A percentile compares a stretch with the other conserved stretches of the same genome.
Conservation (phyloP, 2,329 filamentous ascomycete genomes). For the Epichloe bromicola region DNA sequence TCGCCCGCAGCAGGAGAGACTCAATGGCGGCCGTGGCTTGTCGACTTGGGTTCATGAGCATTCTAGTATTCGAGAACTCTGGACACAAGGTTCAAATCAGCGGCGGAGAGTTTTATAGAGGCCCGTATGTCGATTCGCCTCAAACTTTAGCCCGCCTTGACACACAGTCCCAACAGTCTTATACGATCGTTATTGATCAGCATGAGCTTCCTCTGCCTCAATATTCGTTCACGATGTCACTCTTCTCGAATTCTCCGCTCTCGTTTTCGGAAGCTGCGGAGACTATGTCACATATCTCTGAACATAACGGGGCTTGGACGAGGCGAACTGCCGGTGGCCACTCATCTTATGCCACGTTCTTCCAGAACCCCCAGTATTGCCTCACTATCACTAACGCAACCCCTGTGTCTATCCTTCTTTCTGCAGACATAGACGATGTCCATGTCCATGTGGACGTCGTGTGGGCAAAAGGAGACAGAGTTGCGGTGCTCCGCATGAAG, state of each 20-base stretch:
- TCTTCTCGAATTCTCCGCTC: conserved; percentile 57
- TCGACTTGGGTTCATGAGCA: conserved; percentile 69
- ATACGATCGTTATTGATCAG: conserved; percentile 59
- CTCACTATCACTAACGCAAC: conserved; percentile 45
- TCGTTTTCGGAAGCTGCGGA: conserved; percentile 48
- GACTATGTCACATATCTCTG: conserved; percentile 43
- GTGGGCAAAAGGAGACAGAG: conserved; percentile 60
- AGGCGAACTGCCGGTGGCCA: conserved; percentile 74
- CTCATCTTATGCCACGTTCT: conserved; percentile 60
- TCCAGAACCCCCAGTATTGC: conserved; percentile 78
- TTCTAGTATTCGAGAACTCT: conserved; percentile 63
- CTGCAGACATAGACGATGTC: conserved; percentile 51
- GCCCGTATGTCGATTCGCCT: conserved; percentile 85
- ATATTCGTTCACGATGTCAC: conserved; percentile 79
- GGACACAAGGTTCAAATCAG: conserved; percentile 63
- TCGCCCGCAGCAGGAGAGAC: conserved; percentile 31
- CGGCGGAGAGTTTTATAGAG: conserved; percentile 57
- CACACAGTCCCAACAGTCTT: conserved; percentile 25
- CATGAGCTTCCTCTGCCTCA: conserved; percentile 59
- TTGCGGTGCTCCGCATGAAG: conserved; percentile 54
- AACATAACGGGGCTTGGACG: conserved; percentile 58
- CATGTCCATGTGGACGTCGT: conserved; percentile 78
- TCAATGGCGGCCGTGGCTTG: conserved; percentile 33
- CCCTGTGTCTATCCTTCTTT: conserved; percentile 60
- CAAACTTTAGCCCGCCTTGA: conserved; percentile 71